Evolutionary conservation across 192 early-diverging fungal species (phyloP), one percentile per base, ranked within the genome.

Genomic region (Chytriomyces hyalinus): DNA sequence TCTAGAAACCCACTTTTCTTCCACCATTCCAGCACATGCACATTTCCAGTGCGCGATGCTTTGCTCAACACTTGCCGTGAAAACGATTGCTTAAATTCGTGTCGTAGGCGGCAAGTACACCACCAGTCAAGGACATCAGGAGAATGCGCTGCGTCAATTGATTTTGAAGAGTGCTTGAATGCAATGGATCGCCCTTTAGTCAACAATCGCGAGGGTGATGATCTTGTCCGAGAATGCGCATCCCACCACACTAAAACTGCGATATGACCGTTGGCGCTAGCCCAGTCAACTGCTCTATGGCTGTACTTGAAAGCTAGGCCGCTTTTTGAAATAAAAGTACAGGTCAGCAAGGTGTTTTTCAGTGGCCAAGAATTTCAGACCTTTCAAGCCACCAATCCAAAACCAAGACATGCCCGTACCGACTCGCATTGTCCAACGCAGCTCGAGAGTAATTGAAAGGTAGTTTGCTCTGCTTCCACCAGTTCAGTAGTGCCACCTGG

Each of bases 191-290:
- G 36, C 36, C 36, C 36, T 36, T 36, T 36, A 36, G 36, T 36
- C 36, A 36, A 36, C 36, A 36, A 36, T 36, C 36, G 36, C 36
- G 36, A 36, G 36, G 36, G 36, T 36, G 36, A 2, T 36, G 36
- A 36, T 36, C 36, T 36, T 36, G 36, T 36, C 36, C 36, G 36
- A 36, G 36, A 36, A 36, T 36, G 36, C 22, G 22, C 62, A 20
- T 11, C 11, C 20, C 13, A 64, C 62, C 62, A 64, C 2, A 28
- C 7, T 4, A 64, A 6, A 11, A 64, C 62, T 13, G 6, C 62
- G 11, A 64, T 36, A 64, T 64, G 62, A 0, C 62, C 62, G 22
- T 64, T 64, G 3, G 62, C 62, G 36, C 62, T 64, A 6, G 62
- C 62, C 11, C 20, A 13, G 36, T 64, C 62, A 3, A 64, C 36